These are phyloP conservation scores for Backusella macrospora DNA, from an alignment of 192 early-diverging fungal species.

Conservation along the genomic window DNA sequence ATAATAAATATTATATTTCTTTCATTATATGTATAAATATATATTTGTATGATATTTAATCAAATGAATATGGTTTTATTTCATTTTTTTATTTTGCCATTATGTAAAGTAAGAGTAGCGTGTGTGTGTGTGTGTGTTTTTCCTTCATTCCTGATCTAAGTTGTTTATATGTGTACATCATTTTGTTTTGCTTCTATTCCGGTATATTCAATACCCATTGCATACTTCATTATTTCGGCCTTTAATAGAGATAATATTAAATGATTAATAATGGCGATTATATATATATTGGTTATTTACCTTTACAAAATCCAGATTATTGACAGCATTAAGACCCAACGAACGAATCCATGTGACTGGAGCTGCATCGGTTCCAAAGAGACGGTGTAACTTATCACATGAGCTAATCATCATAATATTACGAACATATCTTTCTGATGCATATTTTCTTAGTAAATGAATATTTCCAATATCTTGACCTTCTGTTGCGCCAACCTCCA, in stretches of 20 bases:
- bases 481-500: constrained; percentile 63
- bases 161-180: not conserved
- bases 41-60: no score
- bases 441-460: constrained; percentile 78
- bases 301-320: constrained; percentile 72
- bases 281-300: constrained; percentile 24
- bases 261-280: not conserved
- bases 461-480: constrained; percentile 85
- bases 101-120: not conserved
- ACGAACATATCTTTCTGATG: constrained; percentile 76
- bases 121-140: not conserved
- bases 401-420: constrained; percentile 86
- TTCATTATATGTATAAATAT: no score
- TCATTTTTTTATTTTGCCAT: no score
- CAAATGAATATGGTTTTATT: no score
- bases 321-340: constrained; percentile 69
- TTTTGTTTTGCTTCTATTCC: constrained; percentile 5
- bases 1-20: not conserved
- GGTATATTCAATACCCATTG: constrained; percentile 54
- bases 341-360: constrained; percentile 72
- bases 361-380: constrained; percentile 70
- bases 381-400: constrained; percentile 76
- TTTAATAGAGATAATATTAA: constrained; percentile 11
- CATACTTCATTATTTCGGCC: constrained; percentile 58
- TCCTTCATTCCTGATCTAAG: not conserved